Conservation (phyloP, 768 basidiomycete species). For the Naganishia antarctica region DNA sequence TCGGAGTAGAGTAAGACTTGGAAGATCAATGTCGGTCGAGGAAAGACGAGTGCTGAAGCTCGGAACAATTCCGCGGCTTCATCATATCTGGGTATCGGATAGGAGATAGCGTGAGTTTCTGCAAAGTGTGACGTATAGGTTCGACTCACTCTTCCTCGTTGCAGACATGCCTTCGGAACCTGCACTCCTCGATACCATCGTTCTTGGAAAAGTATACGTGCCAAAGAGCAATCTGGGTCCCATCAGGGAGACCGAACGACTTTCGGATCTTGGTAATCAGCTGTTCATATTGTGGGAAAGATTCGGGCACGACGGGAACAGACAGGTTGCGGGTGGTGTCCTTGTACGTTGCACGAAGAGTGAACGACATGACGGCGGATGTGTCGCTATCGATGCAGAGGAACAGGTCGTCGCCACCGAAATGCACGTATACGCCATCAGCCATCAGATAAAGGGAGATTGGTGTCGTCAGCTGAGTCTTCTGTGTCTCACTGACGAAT, state of each 20-base stretch:
- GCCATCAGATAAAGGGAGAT: not conserved
- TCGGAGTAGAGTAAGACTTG: slow-evolving; percentile 45
- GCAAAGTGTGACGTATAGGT: not conserved
- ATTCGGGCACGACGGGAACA: slow-evolving; percentile 29
- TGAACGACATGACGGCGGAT: slow-evolving; percentile 32
- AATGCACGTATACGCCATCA: no score
- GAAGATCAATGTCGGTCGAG: slow-evolving; percentile 41
- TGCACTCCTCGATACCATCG: slow-evolving; percentile 14
- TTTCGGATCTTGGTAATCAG: slow-evolving; percentile 42
- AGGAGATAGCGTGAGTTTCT: not conserved
- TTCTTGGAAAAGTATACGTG: slow-evolving; percentile 36
- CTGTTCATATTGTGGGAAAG: slow-evolving; percentile 40
- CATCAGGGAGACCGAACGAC: slow-evolving; percentile 43
- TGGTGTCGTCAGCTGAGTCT: not conserved
- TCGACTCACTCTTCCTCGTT: slow-evolving; percentile 40
- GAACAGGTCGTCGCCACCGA: no score
- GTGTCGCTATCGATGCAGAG: no score
- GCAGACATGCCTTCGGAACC: slow-evolving; percentile 29
- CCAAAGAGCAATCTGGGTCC: slow-evolving; percentile 42
- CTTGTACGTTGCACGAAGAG: slow-evolving; percentile 46
- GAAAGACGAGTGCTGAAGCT: slow-evolving; percentile 33
- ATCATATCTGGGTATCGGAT: slow-evolving; percentile 38
- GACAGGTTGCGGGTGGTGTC: slow-evolving; percentile 44
- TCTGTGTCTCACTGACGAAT: not conserved
- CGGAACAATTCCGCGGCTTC: slow-evolving; percentile 35